Conservation (phyloP, 1,284 basidiomycete species). For the Ceratobasidium sp. region DNA sequence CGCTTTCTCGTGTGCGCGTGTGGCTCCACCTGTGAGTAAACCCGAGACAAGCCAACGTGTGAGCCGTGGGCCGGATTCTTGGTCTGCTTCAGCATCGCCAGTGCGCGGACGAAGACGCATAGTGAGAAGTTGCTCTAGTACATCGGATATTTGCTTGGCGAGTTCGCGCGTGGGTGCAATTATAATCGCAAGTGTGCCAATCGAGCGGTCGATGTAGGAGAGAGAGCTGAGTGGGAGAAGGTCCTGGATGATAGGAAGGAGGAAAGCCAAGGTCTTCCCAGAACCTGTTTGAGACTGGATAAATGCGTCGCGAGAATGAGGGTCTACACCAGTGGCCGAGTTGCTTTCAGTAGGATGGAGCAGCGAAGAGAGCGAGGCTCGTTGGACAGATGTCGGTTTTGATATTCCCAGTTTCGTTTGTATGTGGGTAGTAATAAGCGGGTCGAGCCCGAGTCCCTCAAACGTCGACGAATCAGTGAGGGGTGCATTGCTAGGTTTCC, state of each 20-base stretch:
- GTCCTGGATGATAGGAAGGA: constrained; percentile 97
- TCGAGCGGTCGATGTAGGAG: constrained; percentile 90
- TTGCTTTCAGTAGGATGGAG: constrained; percentile 64
- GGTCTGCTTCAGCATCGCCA: constrained; percentile 61
- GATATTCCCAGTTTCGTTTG: constrained; percentile 84
- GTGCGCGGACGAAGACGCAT: constrained; percentile 78
- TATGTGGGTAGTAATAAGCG: constrained; percentile 85
- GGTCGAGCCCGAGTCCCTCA: constrained; percentile 81
- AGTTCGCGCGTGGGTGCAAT: constrained; percentile 97
- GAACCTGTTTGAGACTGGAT: constrained; percentile 99
- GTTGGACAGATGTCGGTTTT: constrained; percentile 93
- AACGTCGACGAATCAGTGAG: constrained; percentile 80
- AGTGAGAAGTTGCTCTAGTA: constrained; percentile 90
- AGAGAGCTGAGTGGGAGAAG: constrained; percentile 88
- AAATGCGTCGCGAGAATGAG: constrained; percentile 84
- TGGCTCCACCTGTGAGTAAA: constrained; percentile 95
- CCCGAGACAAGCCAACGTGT: constrained; percentile 96
- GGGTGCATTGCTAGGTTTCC: constrained; percentile 86
- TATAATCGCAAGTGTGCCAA: constrained; percentile 95
- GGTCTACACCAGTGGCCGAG: constrained; percentile 49
- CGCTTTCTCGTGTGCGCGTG: constrained; percentile 97
- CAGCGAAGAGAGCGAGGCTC: constrained; percentile 82
- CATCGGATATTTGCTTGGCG: constrained; percentile 96
- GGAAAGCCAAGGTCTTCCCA: constrained; percentile 99
- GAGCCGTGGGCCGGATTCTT: constrained; percentile 63